Evolutionary conservation across 768 basidiomycete genomes (phyloP).

Genomic region (Amanita inopinata): DNA sequence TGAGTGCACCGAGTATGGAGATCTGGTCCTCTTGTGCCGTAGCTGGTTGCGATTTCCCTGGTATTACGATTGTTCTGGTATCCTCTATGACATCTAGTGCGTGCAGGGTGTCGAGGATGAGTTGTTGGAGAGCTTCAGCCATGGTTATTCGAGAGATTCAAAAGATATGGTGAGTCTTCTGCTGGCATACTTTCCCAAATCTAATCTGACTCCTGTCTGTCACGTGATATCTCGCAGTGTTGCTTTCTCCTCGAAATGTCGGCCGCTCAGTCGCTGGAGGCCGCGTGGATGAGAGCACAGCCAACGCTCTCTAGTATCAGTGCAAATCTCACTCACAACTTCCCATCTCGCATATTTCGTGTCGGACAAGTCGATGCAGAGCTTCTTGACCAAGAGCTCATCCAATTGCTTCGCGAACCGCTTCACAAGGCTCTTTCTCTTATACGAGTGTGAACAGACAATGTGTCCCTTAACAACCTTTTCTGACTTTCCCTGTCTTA

Average conservation of each 20-base stretch:
- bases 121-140: conserved; percentile 74
- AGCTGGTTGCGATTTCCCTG: conserved; percentile 49
- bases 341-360: conserved; percentile 47
- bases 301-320: conserved; percentile 41
- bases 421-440: conserved; percentile 59
- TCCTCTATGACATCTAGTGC: conserved; percentile 47
- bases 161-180: too few species aligned
- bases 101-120: conserved; percentile 67
- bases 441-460: conserved; percentile 43
- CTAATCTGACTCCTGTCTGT: conserved; percentile 6
- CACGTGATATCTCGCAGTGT: conserved; percentile 12
- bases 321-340: conserved; percentile 24
- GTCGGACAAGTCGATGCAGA: conserved; percentile 91
- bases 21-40: conserved; percentile 71
- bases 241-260: conserved; percentile 13
- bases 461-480: conserved; percentile 1
- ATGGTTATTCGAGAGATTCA: conserved; percentile 27
- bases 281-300: conserved; percentile 56
- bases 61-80: conserved; percentile 57
- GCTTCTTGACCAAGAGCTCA: conserved; percentile 81
- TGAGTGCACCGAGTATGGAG: conserved; percentile 80
- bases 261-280: conserved; percentile 35
- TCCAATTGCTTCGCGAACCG: conserved; percentile 75
- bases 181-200: too few species aligned
- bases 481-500: conserved; percentile 19